Conservation (phyloP, 1,139 yeast genomes). For the Blastobotrys ciferrii region DNA sequence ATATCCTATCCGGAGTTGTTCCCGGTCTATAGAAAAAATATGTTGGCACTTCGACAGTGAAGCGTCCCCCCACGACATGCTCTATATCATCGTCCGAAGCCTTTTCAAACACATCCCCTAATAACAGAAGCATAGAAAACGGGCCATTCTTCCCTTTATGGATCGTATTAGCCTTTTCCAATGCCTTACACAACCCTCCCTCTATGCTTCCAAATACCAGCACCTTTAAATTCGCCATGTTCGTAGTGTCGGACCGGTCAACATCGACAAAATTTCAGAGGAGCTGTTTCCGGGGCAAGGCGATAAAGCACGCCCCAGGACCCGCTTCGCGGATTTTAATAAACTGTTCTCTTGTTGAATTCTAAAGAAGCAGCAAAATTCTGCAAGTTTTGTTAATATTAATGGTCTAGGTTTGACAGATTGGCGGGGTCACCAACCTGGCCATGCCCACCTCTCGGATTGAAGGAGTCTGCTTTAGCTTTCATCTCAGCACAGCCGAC, state of each 20-base stretch:
- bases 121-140: conserved; percentile 24
- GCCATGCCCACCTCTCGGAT: no score
- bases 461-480: no score
- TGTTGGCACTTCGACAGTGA: conserved; percentile 19
- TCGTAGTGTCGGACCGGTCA: background rate
- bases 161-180: conserved; percentile 25
- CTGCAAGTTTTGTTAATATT: no score
- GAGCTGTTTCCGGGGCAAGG: no score
- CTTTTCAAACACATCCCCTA: conserved; percentile 20
- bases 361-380: no score
- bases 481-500: no score
- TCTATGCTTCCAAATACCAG: conserved; percentile 28
- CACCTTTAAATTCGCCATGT: background rate
- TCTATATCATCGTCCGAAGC: conserved; percentile 9
- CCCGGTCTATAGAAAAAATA: conserved; percentile 13
- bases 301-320: no score
- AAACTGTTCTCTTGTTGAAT: no score
- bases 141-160: conserved; percentile 29
- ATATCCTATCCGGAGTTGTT: background rate
- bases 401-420: no score
- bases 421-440: no score
- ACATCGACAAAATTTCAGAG: background rate
- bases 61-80: conserved; percentile 6
- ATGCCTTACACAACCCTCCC: conserved; percentile 15
- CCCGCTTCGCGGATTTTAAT: no score